Conservation (phyloP, 2,329 filamentous ascomycete species). For the Orbilia ellipsospora region DNA sequence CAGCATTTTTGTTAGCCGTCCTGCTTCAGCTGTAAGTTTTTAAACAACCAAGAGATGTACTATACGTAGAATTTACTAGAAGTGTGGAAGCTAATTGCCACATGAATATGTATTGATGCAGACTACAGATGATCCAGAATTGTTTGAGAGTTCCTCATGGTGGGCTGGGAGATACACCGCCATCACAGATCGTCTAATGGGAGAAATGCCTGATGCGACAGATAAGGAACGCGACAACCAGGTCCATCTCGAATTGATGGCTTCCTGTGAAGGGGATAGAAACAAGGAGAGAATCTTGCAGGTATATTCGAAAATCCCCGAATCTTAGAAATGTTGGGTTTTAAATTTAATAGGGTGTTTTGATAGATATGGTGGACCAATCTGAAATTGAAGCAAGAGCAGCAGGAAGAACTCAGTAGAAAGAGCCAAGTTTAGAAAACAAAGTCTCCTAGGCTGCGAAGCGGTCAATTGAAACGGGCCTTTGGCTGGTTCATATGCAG, state of each 20-base stretch:
- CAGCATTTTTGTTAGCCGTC: constrained; percentile 21
- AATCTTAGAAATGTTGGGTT: background rate
- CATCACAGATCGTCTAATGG: constrained; percentile 38
- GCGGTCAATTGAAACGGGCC: constrained; percentile 3
- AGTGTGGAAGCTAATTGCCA: background rate
- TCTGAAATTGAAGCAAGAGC: constrained; percentile 32
- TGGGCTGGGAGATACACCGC: constrained; percentile 45
- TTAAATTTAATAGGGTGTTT: background rate
- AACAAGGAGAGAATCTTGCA: constrained; percentile 36
- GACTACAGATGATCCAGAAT: constrained; percentile 36
- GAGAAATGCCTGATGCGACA: constrained; percentile 31
- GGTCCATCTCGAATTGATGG: constrained; percentile 18
- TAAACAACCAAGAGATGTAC: no score
- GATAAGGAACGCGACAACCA: constrained; percentile 24
- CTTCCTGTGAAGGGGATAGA: constrained; percentile 14
- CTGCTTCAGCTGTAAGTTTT: constrained; percentile 22
- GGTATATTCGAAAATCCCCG: constrained; percentile 24
- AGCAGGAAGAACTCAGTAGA: constrained; percentile 32
- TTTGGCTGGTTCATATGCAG: constrained; percentile 23
- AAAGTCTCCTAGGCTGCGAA: constrained; percentile 26
- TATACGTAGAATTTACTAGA: no score
- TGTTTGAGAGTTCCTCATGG: constrained; percentile 39
- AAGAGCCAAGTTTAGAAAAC: constrained; percentile 47
- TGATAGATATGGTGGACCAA: constrained; percentile 48
- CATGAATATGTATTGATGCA: background rate